A percentile compares a stretch with the other conserved stretches of the same genome.
Evolutionary conservation across 768 basidiomycete genomes (phyloP).

Genomic region (Termitomyces sp.): DNA sequence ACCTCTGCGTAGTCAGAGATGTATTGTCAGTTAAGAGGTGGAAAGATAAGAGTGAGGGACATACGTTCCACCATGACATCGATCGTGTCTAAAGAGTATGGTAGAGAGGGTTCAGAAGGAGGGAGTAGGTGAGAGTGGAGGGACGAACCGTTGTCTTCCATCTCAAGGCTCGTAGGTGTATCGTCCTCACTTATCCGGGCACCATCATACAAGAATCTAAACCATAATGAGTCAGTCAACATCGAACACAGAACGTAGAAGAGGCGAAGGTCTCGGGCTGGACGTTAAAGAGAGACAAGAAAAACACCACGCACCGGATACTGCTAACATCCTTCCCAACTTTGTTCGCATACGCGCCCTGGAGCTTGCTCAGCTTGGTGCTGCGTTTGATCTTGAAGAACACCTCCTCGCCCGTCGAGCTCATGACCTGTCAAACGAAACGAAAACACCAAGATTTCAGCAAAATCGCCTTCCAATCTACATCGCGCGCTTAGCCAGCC

Average conservation of each 20-base stretch:
- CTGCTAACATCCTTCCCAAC: conserved; percentile 88
- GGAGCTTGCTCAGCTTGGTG: conserved; percentile 90
- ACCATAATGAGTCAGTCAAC: background rate
- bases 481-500: too few species aligned
- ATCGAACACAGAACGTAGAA: background rate
- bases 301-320: conserved; percentile 81
- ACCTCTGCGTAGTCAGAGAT: conserved; percentile 6
- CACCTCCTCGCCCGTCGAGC: conserved; percentile 78
- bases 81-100: conserved; percentile 64
- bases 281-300: too few species aligned
- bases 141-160: conserved; percentile 86
- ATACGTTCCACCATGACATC: conserved; percentile 97
- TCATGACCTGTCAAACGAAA: too few species aligned
- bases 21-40: background rate
- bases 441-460: too few species aligned
- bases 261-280: too few species aligned
- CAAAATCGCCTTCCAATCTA: too few species aligned
- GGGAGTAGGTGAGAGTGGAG: background rate
- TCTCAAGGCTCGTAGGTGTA: conserved; percentile 78
- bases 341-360: conserved; percentile 88
- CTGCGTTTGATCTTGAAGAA: conserved; percentile 97
- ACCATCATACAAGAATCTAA: conserved; percentile 91
- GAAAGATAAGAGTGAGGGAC: conserved; percentile 24
- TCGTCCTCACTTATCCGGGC: conserved; percentile 83
- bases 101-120: conserved; percentile 2